phyloP scores from a whole-genome alignment of 148 eudicot genomes.

The Chenopodium suecicum region DNA sequence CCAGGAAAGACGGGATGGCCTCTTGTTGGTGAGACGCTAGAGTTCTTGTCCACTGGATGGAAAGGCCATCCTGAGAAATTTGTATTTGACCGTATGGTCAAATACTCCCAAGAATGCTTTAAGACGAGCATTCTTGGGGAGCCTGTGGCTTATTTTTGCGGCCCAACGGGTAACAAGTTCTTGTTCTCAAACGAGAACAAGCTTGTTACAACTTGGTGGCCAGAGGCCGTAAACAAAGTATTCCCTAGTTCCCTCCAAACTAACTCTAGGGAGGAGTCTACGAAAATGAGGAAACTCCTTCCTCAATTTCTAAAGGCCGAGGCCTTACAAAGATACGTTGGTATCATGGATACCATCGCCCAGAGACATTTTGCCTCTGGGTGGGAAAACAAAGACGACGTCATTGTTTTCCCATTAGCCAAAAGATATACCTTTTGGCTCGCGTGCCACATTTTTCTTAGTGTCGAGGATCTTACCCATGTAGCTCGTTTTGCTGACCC shows the following conservation, averaged over 20 bases:
- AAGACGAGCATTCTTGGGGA: conserved; percentile 32
- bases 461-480: conserved; percentile 31
- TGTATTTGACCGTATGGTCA: conserved; percentile 27
- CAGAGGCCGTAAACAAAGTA: conserved; percentile 33
- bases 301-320: conserved; percentile 66
- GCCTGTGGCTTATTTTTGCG: conserved; percentile 33
- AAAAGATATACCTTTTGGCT: conserved; percentile 30
- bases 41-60: conserved; percentile 33
- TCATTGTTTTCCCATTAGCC: conserved; percentile 52
- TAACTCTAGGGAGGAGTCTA: conserved; percentile 56
- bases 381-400: conserved; percentile 30
- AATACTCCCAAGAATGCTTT: conserved; percentile 30
- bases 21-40: conserved; percentile 39
- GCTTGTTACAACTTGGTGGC: conserved; percentile 54
- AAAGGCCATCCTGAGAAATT: conserved; percentile 39
- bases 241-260: conserved; percentile 37
- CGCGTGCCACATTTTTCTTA: conserved; percentile 29
- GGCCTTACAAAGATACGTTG: conserved; percentile 51
- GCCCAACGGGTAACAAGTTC: conserved; percentile 48
- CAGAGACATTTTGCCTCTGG: conserved; percentile 42
- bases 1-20: conserved; percentile 44
- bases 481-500: conserved; percentile 29
- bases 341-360: conserved; percentile 59
- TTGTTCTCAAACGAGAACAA: conserved; percentile 51
- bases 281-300: conserved; percentile 62